A percentile compares a stretch with the other conserved stretches of the same genome.
Conservation (phyloP, 2,329 filamentous ascomycete genomes). For the Helicocarpus griseus region DNA sequence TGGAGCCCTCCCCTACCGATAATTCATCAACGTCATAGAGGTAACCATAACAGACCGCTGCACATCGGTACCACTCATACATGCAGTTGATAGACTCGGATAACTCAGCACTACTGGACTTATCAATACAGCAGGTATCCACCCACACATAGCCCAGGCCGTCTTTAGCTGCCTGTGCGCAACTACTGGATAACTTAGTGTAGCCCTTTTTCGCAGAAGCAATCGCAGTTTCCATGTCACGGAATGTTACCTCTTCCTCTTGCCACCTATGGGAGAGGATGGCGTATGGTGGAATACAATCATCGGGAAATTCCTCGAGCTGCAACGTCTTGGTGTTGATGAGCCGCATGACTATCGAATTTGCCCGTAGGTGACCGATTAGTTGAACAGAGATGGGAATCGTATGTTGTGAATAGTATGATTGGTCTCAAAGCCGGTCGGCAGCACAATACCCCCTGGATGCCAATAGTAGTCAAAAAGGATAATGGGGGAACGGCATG, state of each 20-base stretch:
- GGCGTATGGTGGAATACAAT: constrained; percentile 13
- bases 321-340: neutral
- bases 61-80: constrained; percentile 25
- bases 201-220: neutral
- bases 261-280: constrained; percentile 20
- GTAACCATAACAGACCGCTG: constrained; percentile 28
- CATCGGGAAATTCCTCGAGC: neutral
- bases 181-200: constrained; percentile 1
- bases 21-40: constrained; percentile 17
- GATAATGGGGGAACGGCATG: too few species aligned
- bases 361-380: neutral
- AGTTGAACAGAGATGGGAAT: neutral
- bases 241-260: constrained; percentile 15
- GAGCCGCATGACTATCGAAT: neutral
- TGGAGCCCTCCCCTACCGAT: neutral
- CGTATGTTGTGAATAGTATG: too few species aligned
- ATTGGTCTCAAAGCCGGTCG: too few species aligned
- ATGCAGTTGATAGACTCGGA: constrained; percentile 24
- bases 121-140: constrained; percentile 33
- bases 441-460: too few species aligned
- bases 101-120: constrained; percentile 25
- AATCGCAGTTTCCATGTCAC: constrained; percentile 9
- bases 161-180: constrained; percentile 16
- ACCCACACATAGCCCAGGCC: constrained; percentile 26
- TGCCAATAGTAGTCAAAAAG: too few species aligned